Percentiles rank a stretch among this genome's conserved stretches.
phyloP scores from a whole-genome alignment of 2,329 filamentous ascomycete species.

The Penicillium sp. region DNA sequence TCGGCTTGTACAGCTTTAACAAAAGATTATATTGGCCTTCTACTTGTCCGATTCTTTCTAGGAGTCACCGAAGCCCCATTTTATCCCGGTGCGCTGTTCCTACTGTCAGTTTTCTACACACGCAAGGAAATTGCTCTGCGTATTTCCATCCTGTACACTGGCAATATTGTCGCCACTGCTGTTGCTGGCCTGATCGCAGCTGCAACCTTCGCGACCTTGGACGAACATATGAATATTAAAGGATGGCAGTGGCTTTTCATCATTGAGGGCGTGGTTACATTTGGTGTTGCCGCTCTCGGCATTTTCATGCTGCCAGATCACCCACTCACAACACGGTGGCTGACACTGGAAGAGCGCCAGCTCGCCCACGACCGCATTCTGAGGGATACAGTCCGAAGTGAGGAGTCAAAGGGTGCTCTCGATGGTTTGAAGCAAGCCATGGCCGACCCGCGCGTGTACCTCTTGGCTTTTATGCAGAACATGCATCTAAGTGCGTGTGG shows the following conservation, averaged over 20 bases:
- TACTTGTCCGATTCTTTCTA: too few relatives aligned
- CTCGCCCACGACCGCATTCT: conserved; percentile 50
- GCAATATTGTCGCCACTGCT: too few relatives aligned
- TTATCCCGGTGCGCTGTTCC: too few relatives aligned
- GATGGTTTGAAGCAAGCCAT: conserved; percentile 35
- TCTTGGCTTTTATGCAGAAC: conserved; percentile 46
- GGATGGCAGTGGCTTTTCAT: conserved; percentile 18
- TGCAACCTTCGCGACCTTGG: too few relatives aligned
- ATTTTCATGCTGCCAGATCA: conserved; percentile 43
- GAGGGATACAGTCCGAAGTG: conserved; percentile 50
- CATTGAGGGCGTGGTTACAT: conserved; percentile 48
- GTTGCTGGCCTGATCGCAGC: too few relatives aligned
- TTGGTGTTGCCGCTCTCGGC: conserved; percentile 36
- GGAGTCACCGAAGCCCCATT: too few relatives aligned
- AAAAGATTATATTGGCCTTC: too few relatives aligned
- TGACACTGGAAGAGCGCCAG: conserved; percentile 47
- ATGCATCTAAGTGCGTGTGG: conserved; percentile 44
- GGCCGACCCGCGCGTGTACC: conserved; percentile 35
- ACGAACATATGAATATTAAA: too few relatives aligned
- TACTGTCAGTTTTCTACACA: too few relatives aligned
- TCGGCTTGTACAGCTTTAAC: too few relatives aligned
- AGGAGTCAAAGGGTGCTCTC: conserved; percentile 45
- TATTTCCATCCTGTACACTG: too few relatives aligned
- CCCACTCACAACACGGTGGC: conserved; percentile 43
- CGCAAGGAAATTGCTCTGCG: too few relatives aligned